Evolutionary conservation across 169 alveolate genomes (phyloP).

Genomic region (Plasmodium billcollinsi): DNA sequence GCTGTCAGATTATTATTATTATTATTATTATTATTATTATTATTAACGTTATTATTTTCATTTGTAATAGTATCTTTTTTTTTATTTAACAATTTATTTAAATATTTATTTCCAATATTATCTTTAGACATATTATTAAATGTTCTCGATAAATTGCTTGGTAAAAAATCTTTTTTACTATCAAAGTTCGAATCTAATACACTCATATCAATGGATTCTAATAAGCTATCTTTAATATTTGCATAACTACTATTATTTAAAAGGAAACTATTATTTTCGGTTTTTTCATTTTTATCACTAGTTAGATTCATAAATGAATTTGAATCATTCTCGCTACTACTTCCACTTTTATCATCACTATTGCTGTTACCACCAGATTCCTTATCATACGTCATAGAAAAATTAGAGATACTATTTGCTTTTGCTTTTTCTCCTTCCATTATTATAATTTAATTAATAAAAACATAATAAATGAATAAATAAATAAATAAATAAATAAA

Average conservation of each 20-base stretch:
- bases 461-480: no score
- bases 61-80: slow-evolving; percentile 13
- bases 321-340: slow-evolving; percentile 70
- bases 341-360: slow-evolving; percentile 42
- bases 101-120: slow-evolving; percentile 49
- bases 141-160: slow-evolving; percentile 64
- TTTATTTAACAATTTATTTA: slow-evolving; percentile 68
- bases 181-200: slow-evolving; percentile 71
- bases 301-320: slow-evolving; percentile 65
- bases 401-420: slow-evolving; percentile 58
- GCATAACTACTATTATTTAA: slow-evolving; percentile 64
- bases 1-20: neutral
- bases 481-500: no score
- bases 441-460: no score
- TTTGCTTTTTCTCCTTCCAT: slow-evolving; percentile 68
- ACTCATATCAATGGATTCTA: slow-evolving; percentile 75
- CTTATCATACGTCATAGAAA: slow-evolving; percentile 64
- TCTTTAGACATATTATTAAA: slow-evolving; percentile 64
- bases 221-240: slow-evolving; percentile 62
- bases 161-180: slow-evolving; percentile 52
- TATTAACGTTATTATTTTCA: slow-evolving; percentile 26
- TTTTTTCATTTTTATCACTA: slow-evolving; percentile 55
- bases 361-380: slow-evolving; percentile 56
- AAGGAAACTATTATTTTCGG: slow-evolving; percentile 43
- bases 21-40: slow-evolving; percentile 15